phyloP scores from a whole-genome alignment of 345 rosid genomes.

The Aquilaria yunnanensis region DNA sequence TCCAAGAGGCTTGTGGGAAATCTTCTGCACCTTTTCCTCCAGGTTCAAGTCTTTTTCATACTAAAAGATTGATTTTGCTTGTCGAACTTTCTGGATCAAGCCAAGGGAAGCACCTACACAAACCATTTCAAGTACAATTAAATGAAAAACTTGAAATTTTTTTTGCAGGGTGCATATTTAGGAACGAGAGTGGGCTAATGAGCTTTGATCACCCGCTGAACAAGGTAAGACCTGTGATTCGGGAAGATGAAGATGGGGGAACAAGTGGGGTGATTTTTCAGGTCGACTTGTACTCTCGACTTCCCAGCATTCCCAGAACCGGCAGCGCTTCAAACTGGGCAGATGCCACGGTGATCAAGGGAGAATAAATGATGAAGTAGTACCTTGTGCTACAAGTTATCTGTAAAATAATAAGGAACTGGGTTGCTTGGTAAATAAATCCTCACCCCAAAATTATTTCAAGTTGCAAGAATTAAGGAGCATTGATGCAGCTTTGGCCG shows the following conservation, averaged over 20 bases:
- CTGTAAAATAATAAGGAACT: no score
- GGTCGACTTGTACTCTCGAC: constrained; percentile 32
- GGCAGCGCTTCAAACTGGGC: constrained; percentile 50
- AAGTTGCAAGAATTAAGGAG: no score
- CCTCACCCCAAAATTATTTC: no score
- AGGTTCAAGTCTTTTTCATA: constrained; percentile 19
- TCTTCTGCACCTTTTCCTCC: constrained; percentile 52
- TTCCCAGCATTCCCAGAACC: constrained; percentile 38
- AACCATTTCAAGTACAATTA: neutral
- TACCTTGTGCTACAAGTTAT: neutral
- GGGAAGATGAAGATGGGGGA: constrained; percentile 30
- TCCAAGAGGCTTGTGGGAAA: constrained; percentile 52
- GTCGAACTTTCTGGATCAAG: neutral
- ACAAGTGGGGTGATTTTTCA: constrained; percentile 37
- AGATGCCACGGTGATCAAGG: constrained; percentile 1
- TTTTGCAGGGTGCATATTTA: constrained; percentile 23
- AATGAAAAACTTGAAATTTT: neutral
- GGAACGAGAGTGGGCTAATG: constrained; percentile 29
- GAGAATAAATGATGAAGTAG: constrained; percentile 4
- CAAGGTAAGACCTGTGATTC: constrained; percentile 34
- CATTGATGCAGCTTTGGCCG: no score
- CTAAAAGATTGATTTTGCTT: neutral
- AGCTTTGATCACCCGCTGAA: constrained; percentile 49
- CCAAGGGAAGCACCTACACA: neutral
- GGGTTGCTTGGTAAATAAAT: no score